phyloP scores from a whole-genome alignment of 495 filamentous ascomycete species.

The Hypoxylon fuscum region DNA sequence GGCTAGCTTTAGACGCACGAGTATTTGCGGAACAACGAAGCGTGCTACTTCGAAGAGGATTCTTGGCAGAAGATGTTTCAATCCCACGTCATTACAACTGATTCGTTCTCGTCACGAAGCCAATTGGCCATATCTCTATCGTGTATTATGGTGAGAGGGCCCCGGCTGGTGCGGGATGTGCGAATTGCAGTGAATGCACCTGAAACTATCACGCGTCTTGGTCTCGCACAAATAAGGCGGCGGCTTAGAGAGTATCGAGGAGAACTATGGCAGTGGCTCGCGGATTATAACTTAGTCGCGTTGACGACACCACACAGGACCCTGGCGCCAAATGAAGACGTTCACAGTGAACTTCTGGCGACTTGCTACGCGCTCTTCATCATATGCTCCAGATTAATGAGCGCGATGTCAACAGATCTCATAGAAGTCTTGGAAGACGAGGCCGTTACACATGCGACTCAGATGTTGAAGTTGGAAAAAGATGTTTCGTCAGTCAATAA shows the following conservation, averaged over 20 bases:
- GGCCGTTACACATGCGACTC: slow-evolving; percentile 6
- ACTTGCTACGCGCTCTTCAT: slow-evolving; percentile 3
- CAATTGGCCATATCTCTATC: background rate
- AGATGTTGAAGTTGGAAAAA: slow-evolving; percentile 6
- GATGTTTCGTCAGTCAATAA: background rate
- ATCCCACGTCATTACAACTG: background rate
- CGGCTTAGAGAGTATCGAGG: background rate
- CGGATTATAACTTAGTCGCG: background rate
- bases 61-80: background rate
- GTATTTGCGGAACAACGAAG: background rate
- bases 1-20: background rate
- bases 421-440: slow-evolving; percentile 3
- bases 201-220: background rate
- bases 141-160: background rate
- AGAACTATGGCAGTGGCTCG: background rate
- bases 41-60: slow-evolving; percentile 1
- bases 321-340: slow-evolving; percentile 3
- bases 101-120: background rate
- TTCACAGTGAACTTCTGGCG: background rate
- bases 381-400: slow-evolving; percentile 1
- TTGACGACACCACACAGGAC: background rate
- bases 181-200: background rate
- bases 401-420: slow-evolving; percentile 1
- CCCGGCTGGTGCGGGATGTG: background rate
- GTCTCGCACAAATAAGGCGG: background rate